phyloP scores from a whole-genome alignment of 2,329 filamentous ascomycete genomes.

The Cryphonectria radicalis region DNA sequence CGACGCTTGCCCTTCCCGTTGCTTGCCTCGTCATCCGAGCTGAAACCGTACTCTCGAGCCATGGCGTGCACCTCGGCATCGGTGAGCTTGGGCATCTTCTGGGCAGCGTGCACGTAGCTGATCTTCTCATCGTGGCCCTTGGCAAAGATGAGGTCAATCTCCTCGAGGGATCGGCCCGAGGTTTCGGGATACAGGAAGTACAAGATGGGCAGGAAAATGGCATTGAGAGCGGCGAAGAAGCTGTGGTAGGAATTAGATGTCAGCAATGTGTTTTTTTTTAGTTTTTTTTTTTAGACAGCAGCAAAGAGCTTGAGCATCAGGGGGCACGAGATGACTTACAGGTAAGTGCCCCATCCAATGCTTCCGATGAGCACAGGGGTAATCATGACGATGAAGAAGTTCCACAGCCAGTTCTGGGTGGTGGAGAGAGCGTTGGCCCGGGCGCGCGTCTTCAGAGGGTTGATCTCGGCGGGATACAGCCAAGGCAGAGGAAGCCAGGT shows the following conservation, averaged over 20 bases:
- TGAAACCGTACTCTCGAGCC: constrained; percentile 28
- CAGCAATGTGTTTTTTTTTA: too few species aligned
- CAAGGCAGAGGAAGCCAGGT: constrained; percentile 68
- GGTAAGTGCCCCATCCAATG: constrained; percentile 48
- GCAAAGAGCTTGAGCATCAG: neutral
- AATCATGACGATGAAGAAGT: constrained; percentile 61
- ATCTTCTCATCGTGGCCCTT: constrained; percentile 27
- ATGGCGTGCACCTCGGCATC: constrained; percentile 24
- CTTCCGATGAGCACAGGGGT: constrained; percentile 66
- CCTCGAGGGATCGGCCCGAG: constrained; percentile 58
- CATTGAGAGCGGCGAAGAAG: constrained; percentile 58
- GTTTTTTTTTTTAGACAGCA: neutral
- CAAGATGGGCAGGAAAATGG: constrained; percentile 55
- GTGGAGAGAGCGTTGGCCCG: constrained; percentile 60
- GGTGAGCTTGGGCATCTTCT: constrained; percentile 26
- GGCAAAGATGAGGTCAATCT: constrained; percentile 56
- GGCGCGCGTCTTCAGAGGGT: constrained; percentile 51
- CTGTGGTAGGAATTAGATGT: neutral
- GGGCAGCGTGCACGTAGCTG: constrained; percentile 24
- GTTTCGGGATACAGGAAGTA: constrained; percentile 55
- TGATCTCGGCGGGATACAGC: constrained; percentile 60
- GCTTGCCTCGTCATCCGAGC: constrained; percentile 27
- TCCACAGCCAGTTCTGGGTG: constrained; percentile 61
- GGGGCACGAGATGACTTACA: constrained; percentile 11
- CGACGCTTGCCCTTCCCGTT: constrained; percentile 10